Percentiles rank a stretch among this genome's conserved stretches.
Conservation (phyloP, 768 basidiomycete genomes). For the Tulasnella calospora region DNA sequence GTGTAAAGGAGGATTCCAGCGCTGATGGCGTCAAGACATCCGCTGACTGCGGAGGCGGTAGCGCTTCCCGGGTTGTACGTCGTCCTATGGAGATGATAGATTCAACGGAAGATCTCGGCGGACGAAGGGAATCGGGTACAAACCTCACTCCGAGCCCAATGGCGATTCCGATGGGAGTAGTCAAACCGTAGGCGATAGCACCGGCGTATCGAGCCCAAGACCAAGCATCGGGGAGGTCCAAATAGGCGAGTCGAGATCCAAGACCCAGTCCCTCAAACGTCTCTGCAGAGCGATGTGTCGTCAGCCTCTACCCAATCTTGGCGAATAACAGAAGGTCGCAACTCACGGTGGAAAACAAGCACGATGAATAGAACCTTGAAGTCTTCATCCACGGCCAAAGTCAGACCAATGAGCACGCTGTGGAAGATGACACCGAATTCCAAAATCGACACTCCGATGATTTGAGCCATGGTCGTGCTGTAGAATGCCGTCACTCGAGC, state of each 20-base stretch:
- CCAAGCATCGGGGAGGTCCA: slow-evolving; percentile 55
- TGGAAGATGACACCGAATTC: slow-evolving; percentile 92
- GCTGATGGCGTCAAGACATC: slow-evolving; percentile 77
- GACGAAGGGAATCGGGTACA: neutral
- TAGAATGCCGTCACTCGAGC: slow-evolving; percentile 40
- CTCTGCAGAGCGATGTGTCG: slow-evolving; percentile 45
- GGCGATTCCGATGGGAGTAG: slow-evolving; percentile 86
- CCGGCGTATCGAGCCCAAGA: slow-evolving; percentile 54
- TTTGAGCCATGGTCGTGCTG: slow-evolving; percentile 50
- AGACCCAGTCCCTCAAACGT: slow-evolving; percentile 92
- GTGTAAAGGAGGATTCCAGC: slow-evolving; percentile 87
- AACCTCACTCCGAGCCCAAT: slow-evolving; percentile 66
- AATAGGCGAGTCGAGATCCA: slow-evolving; percentile 79
- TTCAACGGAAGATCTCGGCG: neutral
- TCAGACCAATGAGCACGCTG: slow-evolving; percentile 80
- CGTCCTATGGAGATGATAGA: slow-evolving; percentile 26
- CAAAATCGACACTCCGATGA: slow-evolving; percentile 83
- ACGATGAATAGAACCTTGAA: slow-evolving; percentile 89
- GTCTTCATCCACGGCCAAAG: slow-evolving; percentile 76
- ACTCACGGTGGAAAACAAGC: slow-evolving; percentile 84
- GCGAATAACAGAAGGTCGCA: neutral
- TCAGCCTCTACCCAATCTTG: neutral
- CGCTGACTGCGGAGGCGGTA: slow-evolving; percentile 75
- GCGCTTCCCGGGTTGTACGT: slow-evolving; percentile 78
- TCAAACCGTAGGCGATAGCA: slow-evolving; percentile 64